Percentiles rank a stretch among this genome's conserved stretches.
Evolutionary conservation across 2,329 filamentous ascomycete genomes (phyloP).

Genomic region (Shiraia sp.): DNA sequence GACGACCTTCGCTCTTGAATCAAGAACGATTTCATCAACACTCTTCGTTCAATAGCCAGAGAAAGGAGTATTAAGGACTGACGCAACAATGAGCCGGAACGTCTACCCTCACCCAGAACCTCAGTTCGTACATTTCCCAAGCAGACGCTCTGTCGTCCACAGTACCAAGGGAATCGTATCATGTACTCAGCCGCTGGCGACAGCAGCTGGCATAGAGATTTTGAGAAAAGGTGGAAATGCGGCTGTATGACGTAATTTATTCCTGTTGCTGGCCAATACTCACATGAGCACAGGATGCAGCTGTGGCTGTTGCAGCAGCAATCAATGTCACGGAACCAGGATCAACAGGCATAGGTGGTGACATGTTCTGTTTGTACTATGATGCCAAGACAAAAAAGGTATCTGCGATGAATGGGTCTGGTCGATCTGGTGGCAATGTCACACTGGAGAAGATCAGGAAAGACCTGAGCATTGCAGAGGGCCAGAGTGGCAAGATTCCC

Average conservation of each 20-base stretch:
- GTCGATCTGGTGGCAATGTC: constrained; percentile 72
- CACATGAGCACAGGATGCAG: constrained; percentile 73
- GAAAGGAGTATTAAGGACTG: constrained; percentile 4
- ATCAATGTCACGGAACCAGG: constrained; percentile 92
- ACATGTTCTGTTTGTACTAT: constrained; percentile 96
- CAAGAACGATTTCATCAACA: too few species aligned
- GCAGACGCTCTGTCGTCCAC: constrained; percentile 87
- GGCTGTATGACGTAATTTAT: constrained; percentile 65
- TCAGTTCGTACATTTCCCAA: constrained; percentile 69
- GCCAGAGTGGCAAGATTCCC: constrained; percentile 65
- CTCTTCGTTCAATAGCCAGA: too few species aligned
- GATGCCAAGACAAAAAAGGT: constrained; percentile 81
- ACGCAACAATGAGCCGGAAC: constrained; percentile 32
- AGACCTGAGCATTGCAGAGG: constrained; percentile 68
- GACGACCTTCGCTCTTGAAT: too few species aligned
- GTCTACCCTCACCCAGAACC: constrained; percentile 56
- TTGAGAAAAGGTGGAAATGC: constrained; percentile 90
- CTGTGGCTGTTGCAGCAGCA: constrained; percentile 88
- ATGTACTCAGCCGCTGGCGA: constrained; percentile 86
- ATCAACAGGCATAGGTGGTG: constrained; percentile 92
- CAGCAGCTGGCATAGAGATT: constrained; percentile 82
- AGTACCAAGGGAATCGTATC: constrained; percentile 90
- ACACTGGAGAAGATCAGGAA: constrained; percentile 72
- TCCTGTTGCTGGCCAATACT: neutral
- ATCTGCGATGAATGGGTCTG: constrained; percentile 87